Conservation (phyloP, 1,284 basidiomycete species). For the Pyrrhoderma lamaoense region DNA sequence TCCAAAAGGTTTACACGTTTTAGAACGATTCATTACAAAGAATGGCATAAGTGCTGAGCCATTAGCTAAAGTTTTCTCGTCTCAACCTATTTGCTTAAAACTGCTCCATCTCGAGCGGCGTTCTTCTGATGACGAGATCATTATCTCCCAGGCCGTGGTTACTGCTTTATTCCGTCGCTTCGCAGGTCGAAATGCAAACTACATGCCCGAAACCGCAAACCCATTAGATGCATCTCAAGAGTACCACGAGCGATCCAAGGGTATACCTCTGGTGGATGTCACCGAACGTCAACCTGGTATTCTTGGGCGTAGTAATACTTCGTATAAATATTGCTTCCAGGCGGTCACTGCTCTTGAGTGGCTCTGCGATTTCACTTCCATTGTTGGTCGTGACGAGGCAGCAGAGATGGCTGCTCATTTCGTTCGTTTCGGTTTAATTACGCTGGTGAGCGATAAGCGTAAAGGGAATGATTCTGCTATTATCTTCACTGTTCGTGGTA, state of each 20-base stretch:
- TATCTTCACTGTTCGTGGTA: conserved; percentile 85
- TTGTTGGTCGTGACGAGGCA: conserved; percentile 93
- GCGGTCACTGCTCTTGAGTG: conserved; percentile 89
- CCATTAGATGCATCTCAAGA: conserved; percentile 62
- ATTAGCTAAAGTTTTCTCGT: conserved; percentile 82
- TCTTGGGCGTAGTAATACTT: conserved; percentile 38
- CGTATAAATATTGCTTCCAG: conserved; percentile 77
- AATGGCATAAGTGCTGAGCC: conserved; percentile 97
- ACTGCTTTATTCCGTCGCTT: conserved; percentile 95
- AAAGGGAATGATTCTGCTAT: conserved; percentile 85
- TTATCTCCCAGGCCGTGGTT: conserved; percentile 89
- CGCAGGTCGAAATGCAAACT: conserved; percentile 81
- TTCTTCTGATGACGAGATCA: conserved; percentile 92
- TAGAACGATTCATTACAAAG: conserved; percentile 98
- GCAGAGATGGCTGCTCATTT: conserved; percentile 97
- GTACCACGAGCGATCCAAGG: conserved; percentile 75
- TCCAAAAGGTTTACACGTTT: conserved; percentile 95
- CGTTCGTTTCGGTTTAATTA: conserved; percentile 89
- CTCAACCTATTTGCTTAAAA: conserved; percentile 97
- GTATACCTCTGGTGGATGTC: conserved; percentile 63
- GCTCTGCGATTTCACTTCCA: conserved; percentile 96
- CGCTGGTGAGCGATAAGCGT: conserved; percentile 79
- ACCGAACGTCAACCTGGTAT: conserved; percentile 53
- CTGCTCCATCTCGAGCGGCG: conserved; percentile 94
- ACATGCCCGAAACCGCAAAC: conserved; percentile 39